Percentiles rank a stretch among this genome's conserved stretches.
phyloP scores from a whole-genome alignment of 2,329 filamentous ascomycete species.

The Knoxdaviesia capensis region DNA sequence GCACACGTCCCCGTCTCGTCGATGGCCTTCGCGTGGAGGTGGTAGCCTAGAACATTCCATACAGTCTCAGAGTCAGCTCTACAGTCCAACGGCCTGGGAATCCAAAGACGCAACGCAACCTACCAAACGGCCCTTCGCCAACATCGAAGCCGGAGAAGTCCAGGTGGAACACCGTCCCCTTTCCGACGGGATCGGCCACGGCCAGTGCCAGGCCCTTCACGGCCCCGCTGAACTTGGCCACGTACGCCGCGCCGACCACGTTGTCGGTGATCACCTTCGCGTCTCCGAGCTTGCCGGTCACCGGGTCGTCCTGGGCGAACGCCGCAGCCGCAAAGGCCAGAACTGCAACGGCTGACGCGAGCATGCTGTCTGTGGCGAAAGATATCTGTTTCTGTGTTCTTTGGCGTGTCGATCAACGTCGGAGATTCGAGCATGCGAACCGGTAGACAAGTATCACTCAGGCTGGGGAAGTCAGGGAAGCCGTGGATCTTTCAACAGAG shows the following conservation, averaged over 20 bases:
- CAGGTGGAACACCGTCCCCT: slow-evolving; percentile 4
- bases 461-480: too few relatives aligned
- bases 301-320: background rate
- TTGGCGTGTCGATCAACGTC: too few relatives aligned
- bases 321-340: background rate
- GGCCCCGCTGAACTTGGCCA: slow-evolving; percentile 2
- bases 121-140: slow-evolving; percentile 4
- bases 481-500: too few relatives aligned
- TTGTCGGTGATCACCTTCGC: slow-evolving; percentile 1
- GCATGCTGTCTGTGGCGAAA: background rate
- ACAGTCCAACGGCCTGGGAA: too few relatives aligned
- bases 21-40: slow-evolving; percentile 33
- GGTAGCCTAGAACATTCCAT: slow-evolving; percentile 23
- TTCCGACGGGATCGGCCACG: slow-evolving; percentile 4
- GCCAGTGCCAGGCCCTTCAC: slow-evolving; percentile 2
- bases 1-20: slow-evolving; percentile 33
- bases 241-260: slow-evolving; percentile 1
- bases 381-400: background rate
- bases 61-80: background rate
- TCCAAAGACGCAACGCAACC: background rate
- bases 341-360: background rate
- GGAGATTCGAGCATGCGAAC: too few relatives aligned
- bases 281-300: background rate
- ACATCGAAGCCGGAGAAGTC: slow-evolving; percentile 2
- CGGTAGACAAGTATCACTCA: too few relatives aligned